A percentile compares a stretch with the other conserved stretches of the same genome.
These are phyloP conservation scores for Berkeleyomyces basicola DNA, from an alignment of 2,329 filamentous ascomycete genomes.

Conservation along the genomic window DNA sequence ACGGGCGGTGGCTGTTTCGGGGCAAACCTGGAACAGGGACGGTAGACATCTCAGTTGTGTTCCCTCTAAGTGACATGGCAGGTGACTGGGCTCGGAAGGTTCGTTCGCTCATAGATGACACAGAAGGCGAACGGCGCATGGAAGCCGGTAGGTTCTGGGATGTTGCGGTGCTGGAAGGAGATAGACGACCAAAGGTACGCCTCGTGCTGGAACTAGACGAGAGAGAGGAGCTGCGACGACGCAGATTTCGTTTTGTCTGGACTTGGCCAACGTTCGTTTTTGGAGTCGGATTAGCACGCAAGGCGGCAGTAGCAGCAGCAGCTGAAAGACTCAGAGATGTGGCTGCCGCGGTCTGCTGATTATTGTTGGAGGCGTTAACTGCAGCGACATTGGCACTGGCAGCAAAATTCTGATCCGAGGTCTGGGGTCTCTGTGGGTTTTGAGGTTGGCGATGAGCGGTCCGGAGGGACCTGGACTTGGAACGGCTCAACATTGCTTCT, in stretches of 20 bases:
- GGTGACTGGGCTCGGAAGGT: conserved; percentile 71
- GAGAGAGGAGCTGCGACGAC: conserved; percentile 48
- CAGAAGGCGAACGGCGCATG: conserved; percentile 51
- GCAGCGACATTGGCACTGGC: conserved; percentile 59
- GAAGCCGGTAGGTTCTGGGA: background rate
- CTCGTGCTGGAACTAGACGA: conserved; percentile 43
- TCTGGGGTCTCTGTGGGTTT: conserved; percentile 17
- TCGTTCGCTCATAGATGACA: conserved; percentile 71
- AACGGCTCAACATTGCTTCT: conserved; percentile 32
- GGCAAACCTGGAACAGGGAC: background rate
- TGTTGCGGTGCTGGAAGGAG: background rate
- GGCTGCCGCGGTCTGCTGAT: conserved; percentile 21
- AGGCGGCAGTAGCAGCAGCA: conserved; percentile 71
- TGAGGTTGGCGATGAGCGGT: conserved; percentile 1
- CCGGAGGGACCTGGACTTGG: conserved; percentile 30
- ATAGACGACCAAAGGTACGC: conserved; percentile 6
- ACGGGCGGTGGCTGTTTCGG: background rate
- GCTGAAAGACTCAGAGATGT: conserved; percentile 55
- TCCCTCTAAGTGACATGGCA: conserved; percentile 26
- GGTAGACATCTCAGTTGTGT: conserved; percentile 26
- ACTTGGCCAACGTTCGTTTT: conserved; percentile 68
- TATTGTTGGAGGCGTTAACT: conserved; percentile 64
- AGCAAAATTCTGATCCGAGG: conserved; percentile 36
- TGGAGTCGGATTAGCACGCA: conserved; percentile 60
- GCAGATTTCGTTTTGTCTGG: conserved; percentile 70